These are phyloP conservation scores for Podila clonocystis DNA, from an alignment of 192 early-diverging fungal genomes.

Conservation along the genomic window DNA sequence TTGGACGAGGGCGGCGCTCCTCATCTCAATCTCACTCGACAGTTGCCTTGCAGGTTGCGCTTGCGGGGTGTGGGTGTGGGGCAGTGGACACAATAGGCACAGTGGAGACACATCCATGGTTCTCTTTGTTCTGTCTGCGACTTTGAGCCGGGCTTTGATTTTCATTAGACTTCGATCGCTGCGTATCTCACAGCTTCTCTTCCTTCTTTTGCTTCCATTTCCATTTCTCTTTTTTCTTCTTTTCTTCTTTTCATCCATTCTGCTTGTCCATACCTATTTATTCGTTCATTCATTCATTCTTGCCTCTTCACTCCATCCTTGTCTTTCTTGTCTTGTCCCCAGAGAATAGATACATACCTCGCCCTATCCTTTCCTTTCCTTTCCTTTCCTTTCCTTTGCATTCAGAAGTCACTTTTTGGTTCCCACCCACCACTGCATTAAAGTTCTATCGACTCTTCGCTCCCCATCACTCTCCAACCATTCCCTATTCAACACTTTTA, in stretches of 20 bases:
- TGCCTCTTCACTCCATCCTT: background rate
- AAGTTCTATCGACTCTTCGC: background rate
- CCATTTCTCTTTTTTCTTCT: background rate
- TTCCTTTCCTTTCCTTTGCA: background rate
- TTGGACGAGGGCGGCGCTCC: too few species aligned
- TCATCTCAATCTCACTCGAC: too few species aligned
- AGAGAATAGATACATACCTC: background rate
- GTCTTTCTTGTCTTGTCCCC: conserved; percentile 2
- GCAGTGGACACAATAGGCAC: background rate
- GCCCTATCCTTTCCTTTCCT: background rate
- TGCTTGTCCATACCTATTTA: background rate
- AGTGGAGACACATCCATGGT: background rate
- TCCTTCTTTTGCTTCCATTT: background rate
- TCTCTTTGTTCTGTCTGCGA: background rate
- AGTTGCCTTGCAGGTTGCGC: too few species aligned
- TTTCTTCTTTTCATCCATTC: background rate
- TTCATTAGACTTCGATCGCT: too few species aligned
- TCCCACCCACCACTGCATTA: conserved; percentile 1
- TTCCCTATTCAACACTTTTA: background rate
- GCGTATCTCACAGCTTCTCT: background rate
- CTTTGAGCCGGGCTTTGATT: background rate
- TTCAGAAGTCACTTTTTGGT: background rate
- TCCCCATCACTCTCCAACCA: background rate
- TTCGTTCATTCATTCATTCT: conserved; percentile 5
- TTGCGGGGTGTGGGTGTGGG: too few species aligned